Conservation (phyloP, 2,329 filamentous ascomycete genomes). For the Alternaria ethzedia region DNA sequence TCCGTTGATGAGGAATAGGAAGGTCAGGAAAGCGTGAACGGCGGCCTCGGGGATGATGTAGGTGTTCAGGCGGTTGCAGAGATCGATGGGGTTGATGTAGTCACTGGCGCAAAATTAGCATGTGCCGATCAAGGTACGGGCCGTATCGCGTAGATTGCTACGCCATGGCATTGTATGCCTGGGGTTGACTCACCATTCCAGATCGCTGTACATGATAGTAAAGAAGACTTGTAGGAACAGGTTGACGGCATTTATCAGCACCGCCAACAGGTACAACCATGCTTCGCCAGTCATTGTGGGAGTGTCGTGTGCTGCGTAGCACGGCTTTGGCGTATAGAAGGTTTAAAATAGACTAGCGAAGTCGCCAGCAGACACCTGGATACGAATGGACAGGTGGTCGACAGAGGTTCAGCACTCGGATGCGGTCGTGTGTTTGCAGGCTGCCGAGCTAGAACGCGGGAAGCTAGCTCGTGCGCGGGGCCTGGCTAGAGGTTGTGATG, state of each 20-base stretch:
- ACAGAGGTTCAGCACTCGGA: slow-evolving; percentile 29
- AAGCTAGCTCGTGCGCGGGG: slow-evolving; percentile 45
- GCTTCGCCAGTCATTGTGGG: slow-evolving; percentile 91
- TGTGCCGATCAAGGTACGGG: slow-evolving; percentile 17
- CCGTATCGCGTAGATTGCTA: not conserved
- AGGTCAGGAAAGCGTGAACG: slow-evolving; percentile 93
- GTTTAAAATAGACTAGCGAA: slow-evolving; percentile 16
- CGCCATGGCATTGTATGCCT: not conserved
- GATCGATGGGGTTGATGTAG: slow-evolving; percentile 99
- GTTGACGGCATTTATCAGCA: slow-evolving; percentile 99
- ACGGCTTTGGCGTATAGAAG: slow-evolving; percentile 16
- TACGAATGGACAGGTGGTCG: slow-evolving; percentile 17
- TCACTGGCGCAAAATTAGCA: slow-evolving; percentile 67
- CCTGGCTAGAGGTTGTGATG: slow-evolving; percentile 26
- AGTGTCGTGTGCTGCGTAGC: slow-evolving; percentile 31
- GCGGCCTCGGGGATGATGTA: slow-evolving; percentile 99
- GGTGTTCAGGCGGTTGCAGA: slow-evolving; percentile 99
- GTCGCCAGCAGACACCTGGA: slow-evolving; percentile 14
- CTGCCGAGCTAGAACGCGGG: slow-evolving; percentile 40
- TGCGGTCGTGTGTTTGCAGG: slow-evolving; percentile 44
- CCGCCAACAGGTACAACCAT: slow-evolving; percentile 96
- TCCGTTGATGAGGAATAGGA: slow-evolving; percentile 96
- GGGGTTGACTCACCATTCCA: slow-evolving; percentile 85
- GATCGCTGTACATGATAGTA: slow-evolving; percentile 99
- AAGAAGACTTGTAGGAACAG: slow-evolving; percentile 99